A percentile compares a stretch with the other conserved stretches of the same genome.
Conservation (phyloP, 2,329 filamentous ascomycete species). For the Colletotrichum spinosum region DNA sequence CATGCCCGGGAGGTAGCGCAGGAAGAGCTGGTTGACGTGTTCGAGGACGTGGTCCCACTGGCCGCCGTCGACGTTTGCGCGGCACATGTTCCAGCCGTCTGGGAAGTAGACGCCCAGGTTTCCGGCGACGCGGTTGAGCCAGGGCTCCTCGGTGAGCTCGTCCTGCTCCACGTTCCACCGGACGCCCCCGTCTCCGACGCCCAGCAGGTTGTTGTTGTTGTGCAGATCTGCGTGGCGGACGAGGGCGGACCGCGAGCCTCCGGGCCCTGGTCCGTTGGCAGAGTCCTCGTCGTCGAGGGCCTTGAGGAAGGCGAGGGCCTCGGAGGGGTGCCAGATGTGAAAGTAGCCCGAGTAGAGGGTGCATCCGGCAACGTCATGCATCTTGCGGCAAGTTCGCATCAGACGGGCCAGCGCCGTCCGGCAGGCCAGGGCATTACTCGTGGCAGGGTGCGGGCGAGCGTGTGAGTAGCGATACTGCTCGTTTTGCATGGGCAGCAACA, state of each 20-base stretch:
- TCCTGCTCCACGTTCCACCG: background rate
- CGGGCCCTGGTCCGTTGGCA: background rate
- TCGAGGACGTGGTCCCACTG: background rate
- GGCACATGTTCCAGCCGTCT: background rate
- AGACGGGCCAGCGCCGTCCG: conserved; percentile 5
- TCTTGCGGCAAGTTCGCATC: conserved; percentile 17
- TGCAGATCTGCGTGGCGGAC: conserved; percentile 14
- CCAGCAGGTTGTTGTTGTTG: background rate
- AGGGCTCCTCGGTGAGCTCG: background rate
- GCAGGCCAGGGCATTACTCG: background rate
- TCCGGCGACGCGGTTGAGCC: background rate
- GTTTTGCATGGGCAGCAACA: conserved; percentile 5
- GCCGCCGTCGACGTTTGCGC: background rate
- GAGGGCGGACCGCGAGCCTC: background rate
- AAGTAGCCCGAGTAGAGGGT: conserved; percentile 20
- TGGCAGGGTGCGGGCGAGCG: background rate
- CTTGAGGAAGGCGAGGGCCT: background rate
- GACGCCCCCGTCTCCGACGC: background rate
- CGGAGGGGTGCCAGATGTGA: conserved; percentile 4
- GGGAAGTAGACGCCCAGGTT: background rate
- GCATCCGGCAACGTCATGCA: conserved; percentile 22
- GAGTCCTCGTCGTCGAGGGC: background rate
- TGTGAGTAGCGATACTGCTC: background rate
- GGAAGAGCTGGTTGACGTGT: background rate
- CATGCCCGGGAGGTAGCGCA: background rate